Evolutionary conservation across 1,284 basidiomycete genomes (phyloP).

Genomic region (Mycosarcoma mackinlayi): DNA sequence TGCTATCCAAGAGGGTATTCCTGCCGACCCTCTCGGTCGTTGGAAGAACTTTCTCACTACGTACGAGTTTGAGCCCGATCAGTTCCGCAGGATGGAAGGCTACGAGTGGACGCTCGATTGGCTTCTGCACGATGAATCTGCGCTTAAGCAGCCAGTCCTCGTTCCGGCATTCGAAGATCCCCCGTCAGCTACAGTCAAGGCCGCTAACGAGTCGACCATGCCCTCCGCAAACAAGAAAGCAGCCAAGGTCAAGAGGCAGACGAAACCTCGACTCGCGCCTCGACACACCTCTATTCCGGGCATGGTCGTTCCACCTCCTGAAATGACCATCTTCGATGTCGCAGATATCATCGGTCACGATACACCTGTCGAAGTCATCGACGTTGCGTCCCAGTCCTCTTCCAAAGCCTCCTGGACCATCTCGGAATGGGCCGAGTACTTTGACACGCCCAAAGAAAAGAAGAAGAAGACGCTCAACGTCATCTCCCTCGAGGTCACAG

Average conservation of each 20-base stretch:
- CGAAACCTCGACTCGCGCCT: slow-evolving; percentile 18
- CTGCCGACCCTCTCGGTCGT: slow-evolving; percentile 53
- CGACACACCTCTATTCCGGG: slow-evolving; percentile 43
- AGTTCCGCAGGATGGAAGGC: slow-evolving; percentile 44
- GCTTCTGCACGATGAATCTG: slow-evolving; percentile 40
- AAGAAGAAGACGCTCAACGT: slow-evolving; percentile 82
- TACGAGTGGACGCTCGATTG: slow-evolving; percentile 56
- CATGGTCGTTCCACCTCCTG: slow-evolving; percentile 81
- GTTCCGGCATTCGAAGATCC: slow-evolving; percentile 29
- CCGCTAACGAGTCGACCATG: not conserved
- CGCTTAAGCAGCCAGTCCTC: slow-evolving; percentile 44
- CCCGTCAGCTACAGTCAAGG: not conserved
- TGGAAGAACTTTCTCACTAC: slow-evolving; percentile 49
- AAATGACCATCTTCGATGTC: slow-evolving; percentile 81
- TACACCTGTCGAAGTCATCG: slow-evolving; percentile 62
- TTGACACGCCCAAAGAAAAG: slow-evolving; percentile 74
- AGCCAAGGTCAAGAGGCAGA: slow-evolving; percentile 10
- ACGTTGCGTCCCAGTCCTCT: slow-evolving; percentile 68
- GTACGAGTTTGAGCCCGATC: slow-evolving; percentile 36
- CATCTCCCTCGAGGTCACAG: slow-evolving; percentile 86
- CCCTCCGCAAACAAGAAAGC: not conserved
- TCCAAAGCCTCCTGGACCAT: slow-evolving; percentile 77
- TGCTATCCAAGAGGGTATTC: slow-evolving; percentile 58
- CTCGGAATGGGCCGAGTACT: slow-evolving; percentile 89
- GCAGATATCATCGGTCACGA: slow-evolving; percentile 76